A percentile compares a stretch with the other conserved stretches of the same genome.
These are phyloP conservation scores for Calonectria pteridis DNA, from an alignment of 2,329 filamentous ascomycete species.

Conservation along the genomic window DNA sequence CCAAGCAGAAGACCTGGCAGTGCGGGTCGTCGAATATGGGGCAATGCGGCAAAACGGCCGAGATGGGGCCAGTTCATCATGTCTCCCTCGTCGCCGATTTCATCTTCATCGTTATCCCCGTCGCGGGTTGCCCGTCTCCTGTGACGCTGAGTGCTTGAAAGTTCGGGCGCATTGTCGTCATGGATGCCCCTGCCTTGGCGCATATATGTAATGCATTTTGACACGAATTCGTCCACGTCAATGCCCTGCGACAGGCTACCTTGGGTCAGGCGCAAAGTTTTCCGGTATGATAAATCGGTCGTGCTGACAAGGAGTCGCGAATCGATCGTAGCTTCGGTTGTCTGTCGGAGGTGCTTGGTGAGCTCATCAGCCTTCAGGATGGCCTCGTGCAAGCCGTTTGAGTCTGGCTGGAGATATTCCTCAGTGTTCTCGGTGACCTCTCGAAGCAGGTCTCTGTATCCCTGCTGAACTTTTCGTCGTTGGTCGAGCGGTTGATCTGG, in stretches of 20 bases:
- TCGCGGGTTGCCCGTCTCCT: slow-evolving; percentile 51
- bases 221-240: slow-evolving; percentile 91
- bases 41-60: slow-evolving; percentile 81
- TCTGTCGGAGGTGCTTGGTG: slow-evolving; percentile 82
- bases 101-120: slow-evolving; percentile 66
- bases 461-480: slow-evolving; percentile 77
- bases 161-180: slow-evolving; percentile 63
- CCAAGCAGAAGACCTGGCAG: slow-evolving; percentile 89
- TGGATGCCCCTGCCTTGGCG: slow-evolving; percentile 70
- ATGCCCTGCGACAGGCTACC: slow-evolving; percentile 81
- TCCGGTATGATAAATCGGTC: slow-evolving; percentile 84
- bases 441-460: slow-evolving; percentile 76
- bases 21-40: slow-evolving; percentile 78
- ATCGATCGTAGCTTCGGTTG: slow-evolving; percentile 90
- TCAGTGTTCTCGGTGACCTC: slow-evolving; percentile 75
- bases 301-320: slow-evolving; percentile 86
- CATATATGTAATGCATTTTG: slow-evolving; percentile 92
- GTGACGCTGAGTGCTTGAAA: slow-evolving; percentile 63
- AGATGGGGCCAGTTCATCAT: slow-evolving; percentile 89
- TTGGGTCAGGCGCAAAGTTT: slow-evolving; percentile 78
- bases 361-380: slow-evolving; percentile 75
- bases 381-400: slow-evolving; percentile 73
- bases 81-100: slow-evolving; percentile 79
- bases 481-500: slow-evolving; percentile 84
- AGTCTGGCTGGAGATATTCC: slow-evolving; percentile 76